Evolutionary conservation across 2,329 filamentous ascomycete genomes (phyloP).

Genomic region (Tothia fuscella): DNA sequence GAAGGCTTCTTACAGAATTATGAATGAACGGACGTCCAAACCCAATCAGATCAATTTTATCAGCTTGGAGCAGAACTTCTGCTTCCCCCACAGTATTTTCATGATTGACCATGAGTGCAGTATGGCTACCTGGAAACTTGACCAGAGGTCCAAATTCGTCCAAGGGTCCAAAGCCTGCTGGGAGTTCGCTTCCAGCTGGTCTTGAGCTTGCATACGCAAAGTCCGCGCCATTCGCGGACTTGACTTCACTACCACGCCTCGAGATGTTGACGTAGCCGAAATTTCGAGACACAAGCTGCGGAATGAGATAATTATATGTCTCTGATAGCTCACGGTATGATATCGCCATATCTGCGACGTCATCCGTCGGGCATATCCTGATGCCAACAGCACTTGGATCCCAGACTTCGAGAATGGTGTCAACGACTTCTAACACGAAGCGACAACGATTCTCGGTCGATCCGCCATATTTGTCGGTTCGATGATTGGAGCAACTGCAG

Average conservation of each 20-base stretch:
- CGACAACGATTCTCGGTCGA: slow-evolving; percentile 20
- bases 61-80: slow-evolving; percentile 12
- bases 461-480: slow-evolving; percentile 23
- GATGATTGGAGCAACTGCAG: slow-evolving; percentile 16
- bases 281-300: slow-evolving; percentile 6
- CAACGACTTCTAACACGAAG: slow-evolving; percentile 22
- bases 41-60: slow-evolving; percentile 16
- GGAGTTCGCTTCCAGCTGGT: slow-evolving; percentile 13
- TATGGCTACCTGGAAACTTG: slow-evolving; percentile 19
- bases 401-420: slow-evolving; percentile 18
- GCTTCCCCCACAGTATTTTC: slow-evolving; percentile 18
- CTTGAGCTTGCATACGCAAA: background rate
- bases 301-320: slow-evolving; percentile 12
- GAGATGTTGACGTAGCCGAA: background rate
- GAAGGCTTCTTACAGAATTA: slow-evolving; percentile 14
- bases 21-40: slow-evolving; percentile 18
- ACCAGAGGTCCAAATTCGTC: slow-evolving; percentile 17
- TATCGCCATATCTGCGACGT: slow-evolving; percentile 10
- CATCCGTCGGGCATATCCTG: slow-evolving; percentile 20
- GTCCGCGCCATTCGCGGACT: background rate
- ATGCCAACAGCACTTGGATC: slow-evolving; percentile 16
- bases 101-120: slow-evolving; percentile 18
- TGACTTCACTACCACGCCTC: background rate
- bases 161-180: slow-evolving; percentile 14
- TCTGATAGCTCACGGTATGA: slow-evolving; percentile 10